Base-by-base conservation (phyloP, 2,329 filamentous ascomycete genomes). In the Pyricularia grisea region DNA sequence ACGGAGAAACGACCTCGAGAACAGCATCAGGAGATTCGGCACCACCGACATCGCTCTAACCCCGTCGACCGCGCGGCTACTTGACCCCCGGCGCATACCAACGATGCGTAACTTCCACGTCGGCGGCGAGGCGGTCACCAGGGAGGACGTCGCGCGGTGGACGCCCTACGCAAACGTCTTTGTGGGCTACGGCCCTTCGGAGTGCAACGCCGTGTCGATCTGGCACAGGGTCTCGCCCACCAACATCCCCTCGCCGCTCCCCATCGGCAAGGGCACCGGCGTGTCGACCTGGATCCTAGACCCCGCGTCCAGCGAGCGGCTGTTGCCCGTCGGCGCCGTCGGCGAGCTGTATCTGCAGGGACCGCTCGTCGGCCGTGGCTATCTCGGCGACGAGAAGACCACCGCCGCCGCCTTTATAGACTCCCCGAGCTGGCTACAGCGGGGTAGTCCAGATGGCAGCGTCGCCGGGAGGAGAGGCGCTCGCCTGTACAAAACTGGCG, bases 201-300 rank as follows among this genome's bases (percentile, higher is more conserved):
- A 77, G 63, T 75, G 73, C 64, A 70, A 68, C 69, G 4, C 17
- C 4, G 36, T 20, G 3, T 4, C 36, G 14, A 7, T 50, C 14
- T 50, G 36, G 36, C 7, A 50, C 36, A 50, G 14, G 36, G 36
- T 50, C 14, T 14, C 36, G 0, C 5, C 3, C 36, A 20, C 17
- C 14, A 10, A 50, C 14, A 70, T 73, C 50, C 14, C 70, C 70
- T 69, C 70, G 1, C 72, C 73, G 1, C 68, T 73, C n/a, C 60
- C 66, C 69, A 74, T 77, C 58, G 76, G 70, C 30, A 55, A 23
- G 4, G 50, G 69, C 4, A 60, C 71, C 3, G 71, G 70, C 2
- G 71, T 71, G 55, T 68, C 68, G 9, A 71, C 75, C 0, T 81
- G 77, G 77, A 69, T 81, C 30, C 76, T 77, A 0, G 74, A 79